Base-by-base conservation (phyloP, 768 basidiomycete species). In the Collybia mongolica region DNA sequence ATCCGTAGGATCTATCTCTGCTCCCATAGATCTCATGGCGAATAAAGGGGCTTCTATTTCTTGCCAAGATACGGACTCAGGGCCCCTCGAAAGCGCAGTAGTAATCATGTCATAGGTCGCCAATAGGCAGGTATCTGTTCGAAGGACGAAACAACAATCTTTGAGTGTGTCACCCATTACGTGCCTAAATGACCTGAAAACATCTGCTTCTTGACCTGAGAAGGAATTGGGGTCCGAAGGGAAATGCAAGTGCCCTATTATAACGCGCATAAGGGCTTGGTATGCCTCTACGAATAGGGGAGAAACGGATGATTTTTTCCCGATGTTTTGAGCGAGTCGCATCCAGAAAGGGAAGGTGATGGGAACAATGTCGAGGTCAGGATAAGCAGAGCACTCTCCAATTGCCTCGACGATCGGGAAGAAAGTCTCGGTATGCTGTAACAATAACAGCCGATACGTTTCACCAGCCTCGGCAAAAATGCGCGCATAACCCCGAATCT, bases 271-370 rank as follows among this genome's bases (percentile, higher is more conserved):
- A 19, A 99, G 84, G 1, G 82, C 75, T 59, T 80, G 82, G 75
- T 91, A 98, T 20, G 94, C 88, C 46, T 92, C 84, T 40, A 84
- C 58, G 60, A 98, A 88, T 36, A 90, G 73, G n/a, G 84, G 84
- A 0, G 87, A 77, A 11, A 91, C 80, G 0, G 82, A 78, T 0
- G 81, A 68, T 56, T 77, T 83, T 71, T 93, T 94, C 46, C 86
- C 85, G 20, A 98, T 83, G 48, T 82, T 86, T 61, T 91, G 88
- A n/a, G 94, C 89, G 29, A 99, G 85, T 15, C 90, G 86, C 84
- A 93, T 94, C 97, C 97, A 99, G 76, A 99, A 98, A 23, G 88
- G 85, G 75, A 98, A 98, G 9, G 97, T 98, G 67, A 98, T 95
- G 3, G 89, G 91, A 23, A 97, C 95, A 61, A 98, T 90, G 63